Conservation (phyloP, 768 basidiomycete species). For the Nidula microcarpa region DNA sequence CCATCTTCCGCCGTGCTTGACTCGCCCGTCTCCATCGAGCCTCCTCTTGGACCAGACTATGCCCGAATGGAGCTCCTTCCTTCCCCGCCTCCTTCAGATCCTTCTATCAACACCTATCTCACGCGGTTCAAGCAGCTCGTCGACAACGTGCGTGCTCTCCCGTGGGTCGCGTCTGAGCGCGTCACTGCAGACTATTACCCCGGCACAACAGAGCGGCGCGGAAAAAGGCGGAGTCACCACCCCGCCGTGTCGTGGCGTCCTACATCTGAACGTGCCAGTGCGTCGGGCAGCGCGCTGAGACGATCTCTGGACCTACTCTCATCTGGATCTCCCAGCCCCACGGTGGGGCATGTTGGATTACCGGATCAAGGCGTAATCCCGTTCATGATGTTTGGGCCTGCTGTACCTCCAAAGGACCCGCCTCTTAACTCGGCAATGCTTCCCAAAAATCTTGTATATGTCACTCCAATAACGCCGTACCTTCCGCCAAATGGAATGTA, state of each 20-base stretch:
- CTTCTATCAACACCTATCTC: conserved; percentile 25
- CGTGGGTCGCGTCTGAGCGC: conserved; percentile 39
- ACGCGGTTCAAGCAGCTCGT: conserved; percentile 31
- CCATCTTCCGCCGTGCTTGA: conserved; percentile 10
- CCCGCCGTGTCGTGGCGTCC: conserved; percentile 20
- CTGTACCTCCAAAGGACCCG: too few relatives aligned
- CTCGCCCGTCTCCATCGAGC: conserved; percentile 36
- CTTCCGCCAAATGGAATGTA: too few relatives aligned
- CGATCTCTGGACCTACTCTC: too few relatives aligned
- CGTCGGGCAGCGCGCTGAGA: too few relatives aligned
- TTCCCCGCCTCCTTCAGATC: conserved; percentile 27
- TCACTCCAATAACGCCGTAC: too few relatives aligned
- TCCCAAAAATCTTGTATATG: too few relatives aligned
- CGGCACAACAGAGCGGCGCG: conserved; percentile 14
- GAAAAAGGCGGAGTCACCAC: conserved; percentile 11
- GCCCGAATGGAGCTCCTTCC: conserved; percentile 38
- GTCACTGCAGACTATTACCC: conserved; percentile 44
- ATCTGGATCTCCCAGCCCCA: too few relatives aligned
- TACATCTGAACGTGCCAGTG: too few relatives aligned
- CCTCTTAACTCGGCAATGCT: too few relatives aligned
- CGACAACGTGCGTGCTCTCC: conserved; percentile 30
- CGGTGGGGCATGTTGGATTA: too few relatives aligned
- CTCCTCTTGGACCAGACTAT: conserved; percentile 40
- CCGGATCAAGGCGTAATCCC: too few relatives aligned
- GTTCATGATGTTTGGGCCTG: too few relatives aligned